A percentile compares a stretch with the other conserved stretches of the same genome.
These are phyloP conservation scores for Ceratocystis papillata DNA, from an alignment of 2,329 filamentous ascomycete species.

Conservation along the genomic window DNA sequence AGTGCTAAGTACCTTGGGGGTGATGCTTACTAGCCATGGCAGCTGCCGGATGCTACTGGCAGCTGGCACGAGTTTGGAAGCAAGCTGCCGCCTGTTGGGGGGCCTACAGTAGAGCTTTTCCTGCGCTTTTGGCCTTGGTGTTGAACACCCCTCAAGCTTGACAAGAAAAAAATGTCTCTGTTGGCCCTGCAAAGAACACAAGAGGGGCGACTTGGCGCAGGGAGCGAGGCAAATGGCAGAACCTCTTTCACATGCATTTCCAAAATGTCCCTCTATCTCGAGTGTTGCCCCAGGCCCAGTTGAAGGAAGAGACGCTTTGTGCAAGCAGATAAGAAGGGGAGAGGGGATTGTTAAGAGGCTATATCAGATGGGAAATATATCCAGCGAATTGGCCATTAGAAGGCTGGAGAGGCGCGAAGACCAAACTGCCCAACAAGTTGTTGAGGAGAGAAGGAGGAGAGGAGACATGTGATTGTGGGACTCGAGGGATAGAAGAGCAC, in stretches of 20 bases:
- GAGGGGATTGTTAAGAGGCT: not conserved
- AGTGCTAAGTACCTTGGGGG: too few species aligned
- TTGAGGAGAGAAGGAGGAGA: not conserved
- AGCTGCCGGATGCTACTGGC: not conserved
- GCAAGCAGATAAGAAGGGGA: not conserved
- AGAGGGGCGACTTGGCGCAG: not conserved
- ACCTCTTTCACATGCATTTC: conserved; percentile 21
- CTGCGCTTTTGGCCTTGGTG: too few species aligned
- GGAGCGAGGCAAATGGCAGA: not conserved
- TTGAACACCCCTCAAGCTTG: too few species aligned
- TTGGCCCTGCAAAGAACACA: not conserved
- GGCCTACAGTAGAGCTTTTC: too few species aligned
- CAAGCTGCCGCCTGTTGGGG: not conserved
- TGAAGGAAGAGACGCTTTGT: conserved; percentile 5
- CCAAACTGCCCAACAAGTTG: conserved; percentile 7
- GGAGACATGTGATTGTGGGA: conserved; percentile 5
- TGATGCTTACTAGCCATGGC: not conserved
- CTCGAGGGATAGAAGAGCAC: not conserved
- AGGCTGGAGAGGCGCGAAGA: not conserved
- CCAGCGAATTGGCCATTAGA: not conserved
- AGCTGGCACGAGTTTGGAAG: not conserved
- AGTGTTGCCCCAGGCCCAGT: not conserved
- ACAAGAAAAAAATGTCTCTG: not conserved
- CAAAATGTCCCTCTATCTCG: not conserved
- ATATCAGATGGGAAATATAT: not conserved